Conservation (phyloP, 1,139 yeast genomes). For the Chernovozyma aurita region DNA sequence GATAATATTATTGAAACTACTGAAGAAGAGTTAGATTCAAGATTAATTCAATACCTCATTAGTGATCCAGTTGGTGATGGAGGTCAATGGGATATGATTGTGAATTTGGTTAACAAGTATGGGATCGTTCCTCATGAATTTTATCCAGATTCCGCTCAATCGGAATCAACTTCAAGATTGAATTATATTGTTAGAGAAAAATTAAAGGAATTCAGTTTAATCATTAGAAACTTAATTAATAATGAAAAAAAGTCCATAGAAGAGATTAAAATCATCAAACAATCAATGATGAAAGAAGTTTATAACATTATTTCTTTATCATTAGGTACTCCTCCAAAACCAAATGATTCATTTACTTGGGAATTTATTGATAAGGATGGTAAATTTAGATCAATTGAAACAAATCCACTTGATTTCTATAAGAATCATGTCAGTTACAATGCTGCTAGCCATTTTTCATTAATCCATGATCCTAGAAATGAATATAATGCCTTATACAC, state of each 20-base stretch:
- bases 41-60: conserved; percentile 61
- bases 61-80: conserved; percentile 71
- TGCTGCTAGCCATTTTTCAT: conserved; percentile 52
- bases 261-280: conserved; percentile 28
- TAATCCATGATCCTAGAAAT: conserved; percentile 80
- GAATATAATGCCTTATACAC: conserved; percentile 56
- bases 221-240: conserved; percentile 46
- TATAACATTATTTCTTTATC: conserved; percentile 62
- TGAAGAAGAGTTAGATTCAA: conserved; percentile 59
- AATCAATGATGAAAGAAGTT: conserved; percentile 52
- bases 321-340: conserved; percentile 75
- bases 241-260: conserved; percentile 20
- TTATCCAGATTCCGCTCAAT: conserved; percentile 69
- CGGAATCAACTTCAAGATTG: conserved; percentile 52
- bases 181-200: conserved; percentile 62
- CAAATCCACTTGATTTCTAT: conserved; percentile 65
- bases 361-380: conserved; percentile 72
- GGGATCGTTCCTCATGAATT: conserved; percentile 72
- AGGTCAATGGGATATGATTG: conserved; percentile 83
- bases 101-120: conserved; percentile 68
- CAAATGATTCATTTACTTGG: conserved; percentile 64
- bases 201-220: conserved; percentile 70
- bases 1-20: conserved; percentile 70
- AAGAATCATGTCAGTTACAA: conserved; percentile 50
- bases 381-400: conserved; percentile 45